Percentiles rank a stretch among this genome's conserved stretches.
These are phyloP conservation scores for Lentithecium fluviatile DNA, from an alignment of 495 filamentous ascomycete genomes.

Conservation along the genomic window DNA sequence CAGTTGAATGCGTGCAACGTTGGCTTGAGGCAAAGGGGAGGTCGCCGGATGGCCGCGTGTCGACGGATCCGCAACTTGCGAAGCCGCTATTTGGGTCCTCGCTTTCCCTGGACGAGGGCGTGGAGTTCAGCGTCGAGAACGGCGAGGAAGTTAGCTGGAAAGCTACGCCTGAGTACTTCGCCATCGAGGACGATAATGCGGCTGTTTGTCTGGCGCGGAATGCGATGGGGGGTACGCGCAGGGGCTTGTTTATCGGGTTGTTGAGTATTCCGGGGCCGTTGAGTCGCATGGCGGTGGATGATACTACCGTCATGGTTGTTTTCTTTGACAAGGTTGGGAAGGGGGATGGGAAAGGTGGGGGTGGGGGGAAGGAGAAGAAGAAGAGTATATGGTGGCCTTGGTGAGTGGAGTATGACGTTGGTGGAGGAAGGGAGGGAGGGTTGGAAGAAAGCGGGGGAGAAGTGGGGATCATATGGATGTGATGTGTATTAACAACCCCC, in stretches of 20 bases:
- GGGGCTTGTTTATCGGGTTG: conserved; percentile 50
- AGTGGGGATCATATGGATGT: too few species aligned
- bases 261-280: conserved; percentile 52
- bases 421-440: too few species aligned
- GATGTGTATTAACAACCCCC: too few species aligned
- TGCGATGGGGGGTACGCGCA: conserved; percentile 54
- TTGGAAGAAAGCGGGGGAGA: too few species aligned
- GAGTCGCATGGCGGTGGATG: conserved; percentile 54
- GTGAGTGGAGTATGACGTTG: background rate
- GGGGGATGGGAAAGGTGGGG: background rate
- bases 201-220: conserved; percentile 64
- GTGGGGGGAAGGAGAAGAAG: background rate
- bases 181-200: conserved; percentile 59
- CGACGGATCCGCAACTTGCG: conserved; percentile 1
- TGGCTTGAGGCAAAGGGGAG: conserved; percentile 60
- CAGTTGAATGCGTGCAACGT: conserved; percentile 55
- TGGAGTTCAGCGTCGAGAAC: conserved; percentile 13
- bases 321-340: conserved; percentile 50
- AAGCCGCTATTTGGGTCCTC: conserved; percentile 9
- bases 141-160: conserved; percentile 34
- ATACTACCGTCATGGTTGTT: conserved; percentile 61
- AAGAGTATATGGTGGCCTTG: conserved; percentile 7
- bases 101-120: conserved; percentile 16
- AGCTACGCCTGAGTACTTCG: conserved; percentile 46
- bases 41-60: too few species aligned